phyloP scores from a whole-genome alignment of 441 rosid species.

The Caryocar brasiliense region DNA sequence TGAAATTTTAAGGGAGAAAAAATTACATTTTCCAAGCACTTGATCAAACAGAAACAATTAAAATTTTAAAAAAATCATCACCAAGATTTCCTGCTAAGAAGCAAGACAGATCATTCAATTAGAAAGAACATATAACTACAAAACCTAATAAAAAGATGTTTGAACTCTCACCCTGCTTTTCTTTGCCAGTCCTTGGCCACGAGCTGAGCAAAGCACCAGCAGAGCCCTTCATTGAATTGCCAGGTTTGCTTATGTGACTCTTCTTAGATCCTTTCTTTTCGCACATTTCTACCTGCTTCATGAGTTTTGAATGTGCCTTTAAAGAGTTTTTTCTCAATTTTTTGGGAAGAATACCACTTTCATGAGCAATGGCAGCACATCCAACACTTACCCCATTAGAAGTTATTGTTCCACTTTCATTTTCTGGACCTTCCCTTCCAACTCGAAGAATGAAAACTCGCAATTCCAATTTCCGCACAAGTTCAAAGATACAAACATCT shows the following conservation, averaged over 20 bases:
- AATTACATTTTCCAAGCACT: too few species aligned
- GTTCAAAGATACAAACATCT: conserved; percentile 51
- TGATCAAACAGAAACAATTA: too few species aligned
- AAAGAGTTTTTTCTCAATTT: conserved; percentile 24
- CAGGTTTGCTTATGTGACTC: conserved; percentile 18
- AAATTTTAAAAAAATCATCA: too few species aligned
- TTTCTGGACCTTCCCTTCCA: conserved; percentile 26
- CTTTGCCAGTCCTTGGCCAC: conserved; percentile 14
- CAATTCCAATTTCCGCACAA: conserved; percentile 34
- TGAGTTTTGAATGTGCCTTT: conserved; percentile 25
- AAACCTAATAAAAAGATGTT: background rate
- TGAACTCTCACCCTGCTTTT: conserved; percentile 21
- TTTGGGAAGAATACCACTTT: conserved; percentile 20
- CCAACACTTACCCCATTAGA: conserved; percentile 17
- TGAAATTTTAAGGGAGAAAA: too few species aligned
- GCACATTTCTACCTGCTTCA: conserved; percentile 20
- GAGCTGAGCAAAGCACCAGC: conserved; percentile 10
- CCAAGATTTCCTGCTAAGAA: background rate
- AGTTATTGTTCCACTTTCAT: conserved; percentile 20
- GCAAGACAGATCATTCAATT: background rate
- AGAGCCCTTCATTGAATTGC: conserved; percentile 13
- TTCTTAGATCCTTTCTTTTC: conserved; percentile 17
- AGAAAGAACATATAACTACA: background rate
- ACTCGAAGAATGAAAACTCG: conserved; percentile 43
- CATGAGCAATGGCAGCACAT: conserved; percentile 10